Evolutionary conservation across 306 rosid species (phyloP).

Genomic region (Myrica gale): DNA sequence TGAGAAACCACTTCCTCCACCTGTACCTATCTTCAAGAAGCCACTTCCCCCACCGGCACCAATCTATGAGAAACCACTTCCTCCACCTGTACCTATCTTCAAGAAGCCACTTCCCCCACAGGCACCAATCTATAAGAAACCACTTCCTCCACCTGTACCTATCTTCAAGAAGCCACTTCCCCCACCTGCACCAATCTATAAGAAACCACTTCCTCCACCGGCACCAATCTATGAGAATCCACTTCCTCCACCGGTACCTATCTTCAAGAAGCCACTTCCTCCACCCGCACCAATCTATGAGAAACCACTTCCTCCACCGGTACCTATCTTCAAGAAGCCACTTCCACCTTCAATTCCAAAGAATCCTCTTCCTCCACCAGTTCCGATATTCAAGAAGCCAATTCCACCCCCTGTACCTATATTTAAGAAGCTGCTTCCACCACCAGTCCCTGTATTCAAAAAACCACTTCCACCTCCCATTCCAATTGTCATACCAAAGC

Average conservation of each 20-base stretch:
- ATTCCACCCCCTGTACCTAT: slow-evolving; percentile 21
- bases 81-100: slow-evolving; percentile 12
- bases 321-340: slow-evolving; percentile 16
- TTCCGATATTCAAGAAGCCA: not conserved
- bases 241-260: slow-evolving; percentile 24
- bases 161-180: slow-evolving; percentile 15
- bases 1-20: no score
- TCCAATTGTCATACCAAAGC: slow-evolving; percentile 18
- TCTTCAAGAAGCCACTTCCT: slow-evolving; percentile 30
- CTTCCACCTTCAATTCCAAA: slow-evolving; percentile 29
- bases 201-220: slow-evolving; percentile 18
- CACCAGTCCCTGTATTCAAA: not conserved
- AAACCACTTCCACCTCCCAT: slow-evolving; percentile 32
- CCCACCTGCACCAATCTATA: not conserved
- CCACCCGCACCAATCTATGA: slow-evolving; percentile 24
- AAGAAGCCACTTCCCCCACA: slow-evolving; percentile 40
- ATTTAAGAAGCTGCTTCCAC: slow-evolving; percentile 9
- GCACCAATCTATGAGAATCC: slow-evolving; percentile 27
- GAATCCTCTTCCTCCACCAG: slow-evolving; percentile 15
- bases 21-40: no score
- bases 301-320: slow-evolving; percentile 24
- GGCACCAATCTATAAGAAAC: not conserved
- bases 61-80: not conserved
- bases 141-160: slow-evolving; percentile 3
- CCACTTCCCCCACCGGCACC: slow-evolving; percentile 19